Evolutionary conservation across 495 filamentous ascomycete species (phyloP), one percentile per base, ranked within the genome.

Genomic region (Articulospora tetracladia): DNA sequence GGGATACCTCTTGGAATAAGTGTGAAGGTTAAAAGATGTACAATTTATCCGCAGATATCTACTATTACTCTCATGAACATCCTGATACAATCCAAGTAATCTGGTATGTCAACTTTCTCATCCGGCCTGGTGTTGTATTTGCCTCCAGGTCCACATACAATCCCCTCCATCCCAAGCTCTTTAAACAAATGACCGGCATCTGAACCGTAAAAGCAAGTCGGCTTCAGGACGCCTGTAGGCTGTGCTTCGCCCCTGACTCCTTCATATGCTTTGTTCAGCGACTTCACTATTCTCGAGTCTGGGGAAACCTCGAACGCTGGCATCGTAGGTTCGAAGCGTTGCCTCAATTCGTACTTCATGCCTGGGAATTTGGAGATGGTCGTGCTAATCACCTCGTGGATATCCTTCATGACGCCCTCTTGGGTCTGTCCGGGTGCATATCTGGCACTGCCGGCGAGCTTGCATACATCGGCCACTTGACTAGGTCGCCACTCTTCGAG

Each of bases 321-420:
- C 39, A 44, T 44, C n/a, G 39, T 44, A 44, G 39, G 39, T n/a
- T 44, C 39, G n/a, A 44, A 44, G 39, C 39, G 39, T n/a, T 44
- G 39, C 17, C n/a, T 44, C 11, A 44, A 17, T 44, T 15, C 17
- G 15, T 44, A 44, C 39, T 44, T 44, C 39, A 44, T 44, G 15
- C 39, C 39, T 44, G 39, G 39, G 17, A 44, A 44, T 17, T 44
- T 44, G 3, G 17, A 11, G n/a, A 44, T 17, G 17, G 39, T 44
- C 39, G 10, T 17, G 17, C 17, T 17, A n/a, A 44, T 44, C 8
- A 44, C 3, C 15, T 44, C 8, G 17, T 19, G 17, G 17, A 44
- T 7, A 19, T 44, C 39, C 15, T 44, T 19, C 39, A 44, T 44
- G 15, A 44, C 39, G 4, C 39, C 17, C 4, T 44, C 39, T 17